Evolutionary conservation across 2,329 filamentous ascomycete genomes (phyloP).

Genomic region (Apiospora koreana): DNA sequence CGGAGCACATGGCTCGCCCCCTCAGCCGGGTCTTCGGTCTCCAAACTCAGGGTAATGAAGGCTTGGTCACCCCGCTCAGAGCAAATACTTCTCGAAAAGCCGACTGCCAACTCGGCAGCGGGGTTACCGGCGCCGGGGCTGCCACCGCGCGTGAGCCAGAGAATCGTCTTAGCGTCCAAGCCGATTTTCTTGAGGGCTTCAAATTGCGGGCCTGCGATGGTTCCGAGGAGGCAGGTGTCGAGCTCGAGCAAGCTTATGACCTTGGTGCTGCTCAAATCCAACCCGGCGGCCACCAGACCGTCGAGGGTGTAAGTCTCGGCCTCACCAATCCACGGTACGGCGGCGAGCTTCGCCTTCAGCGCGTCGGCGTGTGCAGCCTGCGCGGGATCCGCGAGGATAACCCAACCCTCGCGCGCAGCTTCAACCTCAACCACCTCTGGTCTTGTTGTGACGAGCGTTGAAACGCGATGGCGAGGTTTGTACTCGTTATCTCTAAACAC

Average conservation of each 20-base stretch:
- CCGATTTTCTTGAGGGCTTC: constrained; percentile 20
- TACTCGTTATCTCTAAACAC: constrained; percentile 10
- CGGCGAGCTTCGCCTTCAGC: not conserved
- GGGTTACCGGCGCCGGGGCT: constrained; percentile 22
- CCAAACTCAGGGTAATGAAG: constrained; percentile 9
- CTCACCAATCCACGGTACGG: not conserved
- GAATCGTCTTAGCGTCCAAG: constrained; percentile 17
- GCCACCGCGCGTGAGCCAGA: constrained; percentile 26
- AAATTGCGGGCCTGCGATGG: constrained; percentile 15
- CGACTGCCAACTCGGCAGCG: constrained; percentile 24
- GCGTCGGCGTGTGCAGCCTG: not conserved
- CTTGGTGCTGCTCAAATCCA: not conserved
- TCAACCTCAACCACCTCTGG: not conserved
- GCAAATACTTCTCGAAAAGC: constrained; percentile 27
- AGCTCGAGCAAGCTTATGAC: constrained; percentile 8
- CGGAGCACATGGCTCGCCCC: not conserved
- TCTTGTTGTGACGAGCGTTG: not conserved
- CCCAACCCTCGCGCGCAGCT: not conserved
- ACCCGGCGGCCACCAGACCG: not conserved
- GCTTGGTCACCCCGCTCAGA: constrained; percentile 21
- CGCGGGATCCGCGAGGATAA: not conserved
- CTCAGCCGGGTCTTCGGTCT: not conserved
- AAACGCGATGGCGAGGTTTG: constrained; percentile 10
- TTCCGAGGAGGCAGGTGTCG: not conserved
- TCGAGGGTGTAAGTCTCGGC: not conserved